These are phyloP conservation scores for Rhizophora mangle DNA, from an alignment of 345 rosid species.

Conservation along the genomic window DNA sequence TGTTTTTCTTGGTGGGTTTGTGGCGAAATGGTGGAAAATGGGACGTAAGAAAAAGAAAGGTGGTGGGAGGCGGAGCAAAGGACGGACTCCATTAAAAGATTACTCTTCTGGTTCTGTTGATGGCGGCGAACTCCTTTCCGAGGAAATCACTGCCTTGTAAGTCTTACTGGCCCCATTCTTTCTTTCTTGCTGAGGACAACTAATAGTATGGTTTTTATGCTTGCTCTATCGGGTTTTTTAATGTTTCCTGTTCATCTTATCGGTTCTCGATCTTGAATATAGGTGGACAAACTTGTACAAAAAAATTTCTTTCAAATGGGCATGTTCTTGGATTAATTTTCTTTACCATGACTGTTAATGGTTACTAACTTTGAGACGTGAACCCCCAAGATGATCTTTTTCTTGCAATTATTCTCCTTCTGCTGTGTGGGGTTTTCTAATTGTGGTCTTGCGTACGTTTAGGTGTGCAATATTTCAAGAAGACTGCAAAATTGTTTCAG, in stretches of 20 bases:
- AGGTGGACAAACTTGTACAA: too few relatives aligned
- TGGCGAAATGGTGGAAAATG: conserved; percentile 33
- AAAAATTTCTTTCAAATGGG: too few relatives aligned
- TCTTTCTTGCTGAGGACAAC: background rate
- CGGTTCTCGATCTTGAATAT: too few relatives aligned
- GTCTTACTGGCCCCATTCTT: conserved; percentile 6
- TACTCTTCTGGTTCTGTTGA: conserved; percentile 45
- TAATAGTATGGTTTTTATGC: background rate
- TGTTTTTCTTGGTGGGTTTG: background rate
- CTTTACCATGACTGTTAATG: too few relatives aligned
- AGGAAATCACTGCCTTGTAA: conserved; percentile 96
- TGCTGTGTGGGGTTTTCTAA: background rate
- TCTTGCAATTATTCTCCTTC: background rate
- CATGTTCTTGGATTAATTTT: too few relatives aligned
- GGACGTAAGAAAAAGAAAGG: conserved; percentile 74
- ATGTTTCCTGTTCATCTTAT: background rate
- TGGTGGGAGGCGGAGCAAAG: conserved; percentile 62
- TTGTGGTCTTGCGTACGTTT: conserved; percentile 16
- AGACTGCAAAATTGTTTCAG: conserved; percentile 67
- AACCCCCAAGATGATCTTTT: background rate
- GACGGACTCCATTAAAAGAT: conserved; percentile 63
- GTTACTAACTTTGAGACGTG: too few relatives aligned
- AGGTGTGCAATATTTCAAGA: conserved; percentile 90
- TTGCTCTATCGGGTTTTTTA: background rate
- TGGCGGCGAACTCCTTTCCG: conserved; percentile 76